phyloP scores from a whole-genome alignment of 257 asterid species.

The Salvia miltiorrhiza region DNA sequence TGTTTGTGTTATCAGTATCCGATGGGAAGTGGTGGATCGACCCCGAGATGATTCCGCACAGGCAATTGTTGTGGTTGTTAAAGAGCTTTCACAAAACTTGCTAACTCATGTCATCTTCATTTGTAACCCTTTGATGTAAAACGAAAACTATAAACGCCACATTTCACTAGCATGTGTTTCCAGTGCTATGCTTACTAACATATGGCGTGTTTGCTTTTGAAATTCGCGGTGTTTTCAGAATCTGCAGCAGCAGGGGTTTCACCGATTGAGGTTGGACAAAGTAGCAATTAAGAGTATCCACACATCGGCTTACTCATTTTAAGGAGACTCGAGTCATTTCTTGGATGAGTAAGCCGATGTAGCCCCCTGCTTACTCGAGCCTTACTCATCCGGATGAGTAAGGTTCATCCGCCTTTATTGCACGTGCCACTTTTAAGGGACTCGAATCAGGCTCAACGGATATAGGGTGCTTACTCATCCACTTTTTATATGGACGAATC shows the following conservation, averaged over 20 bases:
- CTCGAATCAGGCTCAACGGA: too few relatives aligned
- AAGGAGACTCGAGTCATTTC: too few relatives aligned
- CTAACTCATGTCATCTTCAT: not conserved
- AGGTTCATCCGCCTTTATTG: too few relatives aligned
- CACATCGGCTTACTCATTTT: too few relatives aligned
- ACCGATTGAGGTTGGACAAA: not conserved
- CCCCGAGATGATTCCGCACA: conserved; percentile 17
- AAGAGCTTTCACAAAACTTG: not conserved
- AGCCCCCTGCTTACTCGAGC: too few relatives aligned
- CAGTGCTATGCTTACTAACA: not conserved
- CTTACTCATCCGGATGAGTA: too few relatives aligned
- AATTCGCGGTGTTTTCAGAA: not conserved
- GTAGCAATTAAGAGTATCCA: too few relatives aligned
- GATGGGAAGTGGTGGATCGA: conserved; percentile 22
- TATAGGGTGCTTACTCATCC: too few relatives aligned
- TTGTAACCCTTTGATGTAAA: not conserved
- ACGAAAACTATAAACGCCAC: not conserved
- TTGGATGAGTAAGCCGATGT: too few relatives aligned
- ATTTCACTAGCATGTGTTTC: not conserved
- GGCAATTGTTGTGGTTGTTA: not conserved
- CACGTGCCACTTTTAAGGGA: too few relatives aligned
- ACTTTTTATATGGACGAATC: too few relatives aligned
- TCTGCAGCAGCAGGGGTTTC: too few relatives aligned
- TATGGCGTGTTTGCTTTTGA: not conserved
- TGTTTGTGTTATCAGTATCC: conserved; percentile 1